Conservation (phyloP, 108 stramenopile genomes). For the Cyclotella sp. region DNA sequence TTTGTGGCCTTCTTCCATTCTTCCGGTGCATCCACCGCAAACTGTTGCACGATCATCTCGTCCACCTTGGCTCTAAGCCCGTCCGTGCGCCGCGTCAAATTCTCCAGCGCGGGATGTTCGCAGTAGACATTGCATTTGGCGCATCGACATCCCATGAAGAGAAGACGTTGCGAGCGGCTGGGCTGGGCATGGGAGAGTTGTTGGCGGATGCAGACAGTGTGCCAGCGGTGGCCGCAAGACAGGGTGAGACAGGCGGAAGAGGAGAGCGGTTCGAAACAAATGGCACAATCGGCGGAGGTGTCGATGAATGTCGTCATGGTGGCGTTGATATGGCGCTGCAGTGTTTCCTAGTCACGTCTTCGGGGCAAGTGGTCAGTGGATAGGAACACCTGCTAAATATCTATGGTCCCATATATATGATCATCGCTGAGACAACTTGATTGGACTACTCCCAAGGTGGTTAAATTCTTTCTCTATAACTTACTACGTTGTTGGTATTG, state of each 20-base stretch:
- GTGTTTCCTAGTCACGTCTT: no score
- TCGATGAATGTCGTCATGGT: conserved; percentile 45
- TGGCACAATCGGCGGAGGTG: conserved; percentile 71
- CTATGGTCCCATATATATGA: no score
- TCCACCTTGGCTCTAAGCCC: conserved; percentile 62
- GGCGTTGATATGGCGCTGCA: neutral
- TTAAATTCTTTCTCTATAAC: no score
- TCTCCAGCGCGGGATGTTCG: conserved; percentile 54
- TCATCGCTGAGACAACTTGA: no score
- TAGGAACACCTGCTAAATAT: no score
- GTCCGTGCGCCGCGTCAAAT: conserved; percentile 67
- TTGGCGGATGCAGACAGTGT: conserved; percentile 54
- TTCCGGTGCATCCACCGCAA: conserved; percentile 48
- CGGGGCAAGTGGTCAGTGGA: no score
- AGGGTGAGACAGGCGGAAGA: conserved; percentile 47
- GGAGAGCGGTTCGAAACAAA: conserved; percentile 59
- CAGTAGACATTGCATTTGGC: conserved; percentile 67
- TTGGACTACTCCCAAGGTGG: no score
- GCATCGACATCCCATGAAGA: conserved; percentile 73
- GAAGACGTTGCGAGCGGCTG: conserved; percentile 46
- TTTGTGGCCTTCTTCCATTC: conserved; percentile 14
- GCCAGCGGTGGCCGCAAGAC: conserved; percentile 69
- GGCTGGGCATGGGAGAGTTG: conserved; percentile 64
- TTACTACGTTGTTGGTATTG: no score
- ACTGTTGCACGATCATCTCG: conserved; percentile 57